phyloP scores from a whole-genome alignment of 139 green algal genomes.

The Axilococcus clingmanii region DNA sequence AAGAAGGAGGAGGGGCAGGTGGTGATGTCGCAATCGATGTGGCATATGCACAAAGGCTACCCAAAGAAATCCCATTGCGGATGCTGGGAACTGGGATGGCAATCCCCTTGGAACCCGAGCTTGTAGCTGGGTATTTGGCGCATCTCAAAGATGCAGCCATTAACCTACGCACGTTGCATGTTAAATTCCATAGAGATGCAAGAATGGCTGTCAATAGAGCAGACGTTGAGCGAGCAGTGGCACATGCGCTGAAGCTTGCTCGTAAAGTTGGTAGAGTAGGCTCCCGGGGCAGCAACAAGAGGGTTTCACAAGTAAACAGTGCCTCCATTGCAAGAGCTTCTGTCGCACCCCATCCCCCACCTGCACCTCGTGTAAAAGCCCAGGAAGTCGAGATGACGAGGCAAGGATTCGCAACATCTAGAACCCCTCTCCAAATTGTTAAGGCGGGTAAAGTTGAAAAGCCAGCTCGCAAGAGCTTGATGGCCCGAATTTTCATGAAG shows the following conservation, averaged over 20 bases:
- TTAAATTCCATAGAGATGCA: slow-evolving; percentile 19
- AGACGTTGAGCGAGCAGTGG: slow-evolving; percentile 17
- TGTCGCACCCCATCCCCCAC: too few species aligned
- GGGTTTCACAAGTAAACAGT: not conserved
- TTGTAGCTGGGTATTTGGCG: slow-evolving; percentile 11
- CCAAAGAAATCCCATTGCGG: slow-evolving; percentile 19
- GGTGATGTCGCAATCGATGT: slow-evolving; percentile 1
- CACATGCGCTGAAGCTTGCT: slow-evolving; percentile 5
- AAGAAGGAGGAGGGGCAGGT: not conserved
- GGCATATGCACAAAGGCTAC: slow-evolving; percentile 20
- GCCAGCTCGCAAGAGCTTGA: too few species aligned
- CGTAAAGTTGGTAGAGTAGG: not conserved
- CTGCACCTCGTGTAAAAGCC: too few species aligned
- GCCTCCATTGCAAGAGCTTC: slow-evolving; percentile 4
- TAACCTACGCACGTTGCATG: slow-evolving; percentile 21
- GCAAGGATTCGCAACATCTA: not conserved
- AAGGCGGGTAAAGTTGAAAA: not conserved
- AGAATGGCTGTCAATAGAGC: slow-evolving; percentile 8
- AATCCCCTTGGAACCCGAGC: slow-evolving; percentile 13
- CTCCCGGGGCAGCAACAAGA: too few species aligned
- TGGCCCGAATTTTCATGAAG: too few species aligned
- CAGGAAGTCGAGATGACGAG: too few species aligned
- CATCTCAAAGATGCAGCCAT: slow-evolving; percentile 28
- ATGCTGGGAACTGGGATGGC: slow-evolving; percentile 28
- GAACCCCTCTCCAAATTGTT: not conserved